phyloP scores from a whole-genome alignment of 2,329 filamentous ascomycete genomes.

The Cytospora chrysosperma region DNA sequence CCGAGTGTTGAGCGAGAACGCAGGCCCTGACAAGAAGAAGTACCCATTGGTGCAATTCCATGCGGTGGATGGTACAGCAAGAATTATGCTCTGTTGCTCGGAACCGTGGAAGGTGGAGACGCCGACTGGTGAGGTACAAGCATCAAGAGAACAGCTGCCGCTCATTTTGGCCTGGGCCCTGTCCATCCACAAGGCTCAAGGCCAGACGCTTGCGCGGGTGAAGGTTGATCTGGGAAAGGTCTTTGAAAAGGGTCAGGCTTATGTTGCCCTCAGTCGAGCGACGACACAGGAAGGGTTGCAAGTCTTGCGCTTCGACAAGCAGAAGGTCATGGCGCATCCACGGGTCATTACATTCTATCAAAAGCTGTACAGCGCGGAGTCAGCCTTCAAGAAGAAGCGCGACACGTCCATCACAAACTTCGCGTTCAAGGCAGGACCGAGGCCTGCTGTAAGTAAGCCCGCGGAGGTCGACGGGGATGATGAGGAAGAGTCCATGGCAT shows the following conservation, averaged over 20 bases:
- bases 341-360: constrained; percentile 83
- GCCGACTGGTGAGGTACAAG: constrained; percentile 92
- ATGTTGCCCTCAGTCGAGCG: constrained; percentile 92
- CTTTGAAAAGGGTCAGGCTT: constrained; percentile 97
- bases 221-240: constrained; percentile 90
- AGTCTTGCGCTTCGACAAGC: constrained; percentile 82
- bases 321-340: constrained; percentile 91
- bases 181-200: constrained; percentile 97
- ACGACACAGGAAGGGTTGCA: constrained; percentile 84
- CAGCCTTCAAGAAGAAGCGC: constrained; percentile 34
- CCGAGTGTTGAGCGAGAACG: constrained; percentile 38
- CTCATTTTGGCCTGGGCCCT: constrained; percentile 95
- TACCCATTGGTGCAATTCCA: constrained; percentile 86
- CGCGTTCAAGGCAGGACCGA: constrained; percentile 35
- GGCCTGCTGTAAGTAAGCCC: constrained; percentile 25
- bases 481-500: constrained; percentile 23
- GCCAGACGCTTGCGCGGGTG: constrained; percentile 88
- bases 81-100: constrained; percentile 76
- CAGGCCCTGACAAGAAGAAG: constrained; percentile 48
- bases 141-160: constrained; percentile 77
- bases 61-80: constrained; percentile 71
- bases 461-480: constrained; percentile 22
- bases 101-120: constrained; percentile 97
- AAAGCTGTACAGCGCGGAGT: constrained; percentile 72
- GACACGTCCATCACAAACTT: constrained; percentile 41